These are phyloP conservation scores for Boletus eberwhitei DNA, from an alignment of 768 basidiomycete species.

Conservation along the genomic window DNA sequence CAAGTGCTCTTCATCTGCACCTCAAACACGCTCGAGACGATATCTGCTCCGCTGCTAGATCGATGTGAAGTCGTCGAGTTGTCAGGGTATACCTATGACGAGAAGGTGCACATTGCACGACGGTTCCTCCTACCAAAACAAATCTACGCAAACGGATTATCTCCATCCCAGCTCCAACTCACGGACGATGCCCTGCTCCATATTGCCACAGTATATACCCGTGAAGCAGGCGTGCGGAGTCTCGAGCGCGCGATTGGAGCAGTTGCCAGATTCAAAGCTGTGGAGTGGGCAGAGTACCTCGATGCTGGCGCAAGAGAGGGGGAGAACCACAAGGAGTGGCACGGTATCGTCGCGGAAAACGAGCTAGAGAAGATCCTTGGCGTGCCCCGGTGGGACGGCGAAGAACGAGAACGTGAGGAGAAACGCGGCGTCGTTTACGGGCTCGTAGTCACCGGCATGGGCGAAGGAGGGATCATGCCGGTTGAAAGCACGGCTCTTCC, in stretches of 20 bases:
- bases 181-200: slow-evolving; percentile 67
- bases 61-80: slow-evolving; percentile 86
- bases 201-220: slow-evolving; percentile 77
- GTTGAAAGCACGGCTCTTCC: slow-evolving; percentile 82
- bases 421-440: slow-evolving; percentile 79
- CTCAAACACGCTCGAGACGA: slow-evolving; percentile 86
- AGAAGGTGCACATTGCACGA: slow-evolving; percentile 87
- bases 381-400: slow-evolving; percentile 73
- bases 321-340: slow-evolving; percentile 44
- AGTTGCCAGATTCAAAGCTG: slow-evolving; percentile 89
- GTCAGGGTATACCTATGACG: slow-evolving; percentile 83
- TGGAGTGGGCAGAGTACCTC: slow-evolving; percentile 78
- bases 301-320: slow-evolving; percentile 22
- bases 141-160: slow-evolving; percentile 71
- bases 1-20: slow-evolving; percentile 93
- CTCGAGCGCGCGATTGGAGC: slow-evolving; percentile 84
- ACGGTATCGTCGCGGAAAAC: slow-evolving; percentile 54
- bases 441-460: slow-evolving; percentile 83
- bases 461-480: slow-evolving; percentile 80
- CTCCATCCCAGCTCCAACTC: slow-evolving; percentile 55
- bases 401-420: slow-evolving; percentile 73
- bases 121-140: slow-evolving; percentile 91
- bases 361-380: slow-evolving; percentile 87
- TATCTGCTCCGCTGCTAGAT: slow-evolving; percentile 83
- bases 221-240: slow-evolving; percentile 90